Conservation (phyloP, 768 basidiomycete species). For the Inosperma sp. region DNA sequence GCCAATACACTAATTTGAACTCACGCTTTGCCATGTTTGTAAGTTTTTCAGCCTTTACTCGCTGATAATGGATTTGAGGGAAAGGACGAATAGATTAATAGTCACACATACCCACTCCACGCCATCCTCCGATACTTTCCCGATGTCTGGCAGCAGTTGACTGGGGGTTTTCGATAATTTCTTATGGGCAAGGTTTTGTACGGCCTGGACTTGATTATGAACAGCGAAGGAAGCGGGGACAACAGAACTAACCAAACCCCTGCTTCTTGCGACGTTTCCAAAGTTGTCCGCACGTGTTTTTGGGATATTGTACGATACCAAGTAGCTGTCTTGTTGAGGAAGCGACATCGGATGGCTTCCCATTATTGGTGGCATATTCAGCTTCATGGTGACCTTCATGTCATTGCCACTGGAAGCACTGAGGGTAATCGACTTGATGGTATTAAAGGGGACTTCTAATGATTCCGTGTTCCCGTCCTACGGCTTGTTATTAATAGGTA, state of each 20-base stretch:
- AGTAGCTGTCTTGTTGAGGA: constrained; percentile 18
- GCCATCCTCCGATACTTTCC: not conserved
- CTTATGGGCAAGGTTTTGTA: constrained; percentile 4
- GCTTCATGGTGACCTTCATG: constrained; percentile 4
- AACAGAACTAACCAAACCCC: constrained; percentile 42
- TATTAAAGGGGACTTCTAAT: constrained; percentile 40
- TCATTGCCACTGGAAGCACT: not conserved
- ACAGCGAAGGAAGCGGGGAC: not conserved
- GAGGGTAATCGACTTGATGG: not conserved
- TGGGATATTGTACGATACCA: constrained; percentile 38
- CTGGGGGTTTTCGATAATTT: constrained; percentile 12
- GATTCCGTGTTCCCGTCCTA: constrained; percentile 47
- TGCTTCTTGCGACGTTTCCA: constrained; percentile 35
- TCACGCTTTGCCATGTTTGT: constrained; percentile 7
- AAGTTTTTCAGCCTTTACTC: constrained; percentile 2
- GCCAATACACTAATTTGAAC: not conserved
- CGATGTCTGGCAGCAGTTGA: not conserved
- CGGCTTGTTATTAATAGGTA: constrained; percentile 4
- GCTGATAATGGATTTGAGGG: not conserved
- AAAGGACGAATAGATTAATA: not conserved
- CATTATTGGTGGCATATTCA: constrained; percentile 38
- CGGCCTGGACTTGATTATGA: constrained; percentile 6
- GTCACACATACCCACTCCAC: not conserved
- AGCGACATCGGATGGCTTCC: constrained; percentile 26
- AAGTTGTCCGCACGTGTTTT: constrained; percentile 35